Evolutionary conservation across 2,329 filamentous ascomycete genomes (phyloP), one percentile per base, ranked within the genome.

Genomic region (Xylaria sp.): DNA sequence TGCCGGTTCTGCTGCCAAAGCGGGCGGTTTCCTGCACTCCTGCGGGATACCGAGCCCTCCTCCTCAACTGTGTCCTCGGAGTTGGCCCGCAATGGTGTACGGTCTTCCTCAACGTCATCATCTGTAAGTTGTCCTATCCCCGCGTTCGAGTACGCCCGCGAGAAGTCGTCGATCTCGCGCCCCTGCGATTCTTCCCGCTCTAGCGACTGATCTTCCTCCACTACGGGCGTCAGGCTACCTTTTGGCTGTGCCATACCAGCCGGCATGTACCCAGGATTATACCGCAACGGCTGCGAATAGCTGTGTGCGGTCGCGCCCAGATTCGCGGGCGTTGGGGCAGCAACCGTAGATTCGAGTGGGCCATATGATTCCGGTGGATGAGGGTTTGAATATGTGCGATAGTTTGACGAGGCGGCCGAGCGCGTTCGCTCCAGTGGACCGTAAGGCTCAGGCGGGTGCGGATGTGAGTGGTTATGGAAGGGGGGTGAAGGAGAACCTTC

Each of bases 1-100:
- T 82, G 81, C 66, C 85, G 80, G 61, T 86, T 86, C 78, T 88
- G 86, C 77, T 88, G 85, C 86, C 86, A 88, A 46, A 88, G 77
- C 5, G 85, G 84, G 51, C 84, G 77, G 28, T 81, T 77, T 1
- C 78, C 79, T 6, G 72, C 71, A 34, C 76, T 25, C 74, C 23
- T 74, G 71, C 77, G 28, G 74, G 25, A 72, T 72, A 71, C 73
- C 73, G 57, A 73, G 39, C 41, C 58, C 3, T 71, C 71, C 3
- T 66, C 70, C 9, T 66, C 48, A 1, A 25, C 51, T 9, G 56
- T 28, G 37, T 62, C 59, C 1, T 63, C 54, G 23, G 58, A 7
- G n/a, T 65, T 60, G 13, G 46, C 32, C 46, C 72, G 63, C 74
- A 76, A 83, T 78, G 65, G 78, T 68, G 52, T 79, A 73, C 54